phyloP scores from a whole-genome alignment of 148 eudicot species.

The Camellia granthamiana region DNA sequence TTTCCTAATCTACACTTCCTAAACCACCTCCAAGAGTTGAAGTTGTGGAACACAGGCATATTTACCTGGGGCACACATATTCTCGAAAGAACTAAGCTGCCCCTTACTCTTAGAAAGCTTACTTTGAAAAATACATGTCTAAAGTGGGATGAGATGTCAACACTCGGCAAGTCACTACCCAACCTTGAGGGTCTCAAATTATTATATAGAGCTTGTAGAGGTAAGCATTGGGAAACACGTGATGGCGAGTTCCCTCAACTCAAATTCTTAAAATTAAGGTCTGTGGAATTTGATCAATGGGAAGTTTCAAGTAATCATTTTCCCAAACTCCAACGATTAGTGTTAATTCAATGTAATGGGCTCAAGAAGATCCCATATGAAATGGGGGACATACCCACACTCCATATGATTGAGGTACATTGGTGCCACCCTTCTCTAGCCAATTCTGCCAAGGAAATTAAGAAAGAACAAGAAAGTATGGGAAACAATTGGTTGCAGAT shows the following conservation, averaged over 20 bases:
- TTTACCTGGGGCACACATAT: background rate
- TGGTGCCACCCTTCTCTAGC: too few species aligned
- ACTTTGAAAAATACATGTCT: background rate
- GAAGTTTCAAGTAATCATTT: background rate
- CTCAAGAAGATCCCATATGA: too few species aligned
- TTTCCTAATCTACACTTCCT: slow-evolving; percentile 9
- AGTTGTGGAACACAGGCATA: background rate
- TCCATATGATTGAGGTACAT: too few species aligned
- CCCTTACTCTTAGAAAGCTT: slow-evolving; percentile 12
- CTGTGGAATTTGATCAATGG: background rate
- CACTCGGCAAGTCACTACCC: slow-evolving; percentile 13
- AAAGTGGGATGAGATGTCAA: slow-evolving; percentile 16
- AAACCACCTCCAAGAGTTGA: slow-evolving; percentile 15
- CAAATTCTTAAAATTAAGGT: background rate
- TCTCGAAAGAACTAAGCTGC: background rate
- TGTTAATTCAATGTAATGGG: too few species aligned
- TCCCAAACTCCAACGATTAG: background rate
- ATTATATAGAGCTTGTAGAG: background rate
- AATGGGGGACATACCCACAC: too few species aligned
- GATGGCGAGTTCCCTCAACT: background rate
- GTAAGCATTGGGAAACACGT: background rate
- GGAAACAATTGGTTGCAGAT: too few species aligned
- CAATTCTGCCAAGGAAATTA: too few species aligned
- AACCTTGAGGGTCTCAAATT: slow-evolving; percentile 11
- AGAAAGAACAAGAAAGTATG: too few species aligned